A percentile compares a stretch with the other conserved stretches of the same genome.
Evolutionary conservation across 1,284 basidiomycete genomes (phyloP).

Genomic region (Leccinum pachyderme): DNA sequence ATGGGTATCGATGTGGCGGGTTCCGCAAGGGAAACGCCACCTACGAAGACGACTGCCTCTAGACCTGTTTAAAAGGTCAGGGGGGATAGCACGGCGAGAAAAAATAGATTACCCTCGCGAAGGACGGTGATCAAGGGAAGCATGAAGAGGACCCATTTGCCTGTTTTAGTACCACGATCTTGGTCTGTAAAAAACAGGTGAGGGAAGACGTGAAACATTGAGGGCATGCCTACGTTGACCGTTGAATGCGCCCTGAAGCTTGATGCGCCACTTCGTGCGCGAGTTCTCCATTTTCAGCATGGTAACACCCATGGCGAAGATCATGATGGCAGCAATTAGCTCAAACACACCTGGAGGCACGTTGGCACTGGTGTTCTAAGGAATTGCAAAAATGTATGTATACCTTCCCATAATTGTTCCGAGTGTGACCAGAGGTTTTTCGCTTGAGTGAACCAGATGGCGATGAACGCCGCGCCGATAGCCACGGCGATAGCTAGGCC

Average conservation of each 20-base stretch:
- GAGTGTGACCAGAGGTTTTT: slow-evolving; percentile 68
- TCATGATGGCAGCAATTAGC: slow-evolving; percentile 79
- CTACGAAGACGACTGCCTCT: slow-evolving; percentile 91
- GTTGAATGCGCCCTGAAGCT: slow-evolving; percentile 79
- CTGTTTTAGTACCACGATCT: slow-evolving; percentile 46
- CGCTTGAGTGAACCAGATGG: slow-evolving; percentile 80
- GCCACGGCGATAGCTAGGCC: slow-evolving; percentile 78
- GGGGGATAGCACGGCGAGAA: not conserved
- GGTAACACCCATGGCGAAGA: slow-evolving; percentile 77
- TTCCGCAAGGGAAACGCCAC: slow-evolving; percentile 85
- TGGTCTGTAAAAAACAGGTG: slow-evolving; percentile 25
- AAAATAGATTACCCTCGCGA: slow-evolving; percentile 67
- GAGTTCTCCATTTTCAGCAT: slow-evolving; percentile 77
- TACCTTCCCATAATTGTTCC: slow-evolving; percentile 74
- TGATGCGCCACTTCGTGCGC: slow-evolving; percentile 87
- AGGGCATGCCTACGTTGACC: slow-evolving; percentile 41
- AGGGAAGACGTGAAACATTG: not conserved
- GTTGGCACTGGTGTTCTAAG: not conserved
- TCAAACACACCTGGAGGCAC: slow-evolving; percentile 64
- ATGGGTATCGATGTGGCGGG: slow-evolving; percentile 84
- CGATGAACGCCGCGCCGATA: slow-evolving; percentile 77
- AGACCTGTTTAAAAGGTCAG: slow-evolving; percentile 45
- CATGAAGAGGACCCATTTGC: slow-evolving; percentile 85
- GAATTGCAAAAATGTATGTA: not conserved
- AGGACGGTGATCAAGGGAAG: slow-evolving; percentile 88